These are phyloP conservation scores for Strobilomyces dryophilus DNA, from an alignment of 768 basidiomycete species.

Conservation along the genomic window DNA sequence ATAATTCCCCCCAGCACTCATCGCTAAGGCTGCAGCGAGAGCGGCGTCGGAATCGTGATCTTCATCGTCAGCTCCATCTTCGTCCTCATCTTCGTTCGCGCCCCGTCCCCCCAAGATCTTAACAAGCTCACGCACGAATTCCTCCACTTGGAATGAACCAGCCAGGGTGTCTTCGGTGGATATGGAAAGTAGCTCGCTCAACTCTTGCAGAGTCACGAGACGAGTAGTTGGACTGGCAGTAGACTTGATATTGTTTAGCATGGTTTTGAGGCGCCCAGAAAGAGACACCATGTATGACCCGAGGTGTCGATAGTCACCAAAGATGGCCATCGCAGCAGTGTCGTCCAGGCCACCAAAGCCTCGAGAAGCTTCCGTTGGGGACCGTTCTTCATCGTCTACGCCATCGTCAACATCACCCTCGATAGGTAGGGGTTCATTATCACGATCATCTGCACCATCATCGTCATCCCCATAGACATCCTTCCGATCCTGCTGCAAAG, in stretches of 20 bases:
- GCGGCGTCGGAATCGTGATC: conserved; percentile 83
- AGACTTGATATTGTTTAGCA: conserved; percentile 84
- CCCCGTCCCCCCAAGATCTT: conserved; percentile 83
- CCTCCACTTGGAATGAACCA: conserved; percentile 92
- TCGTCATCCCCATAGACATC: conserved; percentile 40
- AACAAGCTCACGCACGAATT: conserved; percentile 88
- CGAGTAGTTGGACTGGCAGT: conserved; percentile 83
- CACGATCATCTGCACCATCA: conserved; percentile 44
- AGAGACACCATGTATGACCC: conserved; percentile 93
- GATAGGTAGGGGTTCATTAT: conserved; percentile 41
- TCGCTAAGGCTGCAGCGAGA: conserved; percentile 81
- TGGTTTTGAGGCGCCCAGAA: conserved; percentile 81
- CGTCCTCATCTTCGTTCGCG: conserved; percentile 67
- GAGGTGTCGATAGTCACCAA: conserved; percentile 82
- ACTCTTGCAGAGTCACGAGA: conserved; percentile 86
- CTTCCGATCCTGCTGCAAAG: conserved; percentile 44
- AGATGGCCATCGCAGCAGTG: conserved; percentile 71
- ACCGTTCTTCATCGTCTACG: conserved; percentile 36
- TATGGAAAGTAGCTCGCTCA: conserved; percentile 92
- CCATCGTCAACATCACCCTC: conserved; percentile 47
- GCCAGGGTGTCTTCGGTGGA: conserved; percentile 96
- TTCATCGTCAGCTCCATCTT: conserved; percentile 59
- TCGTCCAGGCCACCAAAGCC: conserved; percentile 59
- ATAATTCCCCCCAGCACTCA: conserved; percentile 66
- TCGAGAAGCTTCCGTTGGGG: conserved; percentile 34